Evolutionary conservation across 2,329 filamentous ascomycete genomes (phyloP).

Genomic region (Hymenoscyphus fraxineus): DNA sequence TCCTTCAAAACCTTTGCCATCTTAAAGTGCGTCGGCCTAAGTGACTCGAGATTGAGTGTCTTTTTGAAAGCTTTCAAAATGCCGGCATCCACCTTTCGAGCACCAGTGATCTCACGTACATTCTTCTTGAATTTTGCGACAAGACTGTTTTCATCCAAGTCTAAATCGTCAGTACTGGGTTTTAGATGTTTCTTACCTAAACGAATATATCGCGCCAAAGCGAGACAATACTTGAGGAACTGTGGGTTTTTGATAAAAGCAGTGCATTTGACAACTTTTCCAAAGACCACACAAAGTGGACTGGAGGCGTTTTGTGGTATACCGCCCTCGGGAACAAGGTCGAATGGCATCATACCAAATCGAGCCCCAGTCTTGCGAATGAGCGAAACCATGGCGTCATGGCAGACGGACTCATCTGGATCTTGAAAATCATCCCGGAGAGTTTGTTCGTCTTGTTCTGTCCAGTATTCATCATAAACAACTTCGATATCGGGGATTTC

Average conservation of each 20-base stretch:
- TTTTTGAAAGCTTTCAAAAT: background rate
- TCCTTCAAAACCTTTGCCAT: background rate
- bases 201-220: background rate
- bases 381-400: background rate
- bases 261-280: background rate
- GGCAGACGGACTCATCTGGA: background rate
- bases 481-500: background rate
- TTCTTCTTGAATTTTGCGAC: background rate
- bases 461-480: background rate
- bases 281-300: background rate
- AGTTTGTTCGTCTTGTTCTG: background rate
- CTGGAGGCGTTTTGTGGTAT: background rate
- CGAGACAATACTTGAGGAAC: background rate
- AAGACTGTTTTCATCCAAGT: background rate
- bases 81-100: background rate
- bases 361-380: background rate
- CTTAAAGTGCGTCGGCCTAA: background rate
- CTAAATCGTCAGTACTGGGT: background rate
- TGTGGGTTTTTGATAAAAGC: background rate
- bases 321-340: background rate
- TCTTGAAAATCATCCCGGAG: background rate
- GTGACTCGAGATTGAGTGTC: background rate
- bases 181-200: background rate
- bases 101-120: background rate
- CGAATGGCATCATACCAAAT: background rate